Conservation (phyloP, 2,329 filamentous ascomycete genomes). For the Colletotrichum musae region DNA sequence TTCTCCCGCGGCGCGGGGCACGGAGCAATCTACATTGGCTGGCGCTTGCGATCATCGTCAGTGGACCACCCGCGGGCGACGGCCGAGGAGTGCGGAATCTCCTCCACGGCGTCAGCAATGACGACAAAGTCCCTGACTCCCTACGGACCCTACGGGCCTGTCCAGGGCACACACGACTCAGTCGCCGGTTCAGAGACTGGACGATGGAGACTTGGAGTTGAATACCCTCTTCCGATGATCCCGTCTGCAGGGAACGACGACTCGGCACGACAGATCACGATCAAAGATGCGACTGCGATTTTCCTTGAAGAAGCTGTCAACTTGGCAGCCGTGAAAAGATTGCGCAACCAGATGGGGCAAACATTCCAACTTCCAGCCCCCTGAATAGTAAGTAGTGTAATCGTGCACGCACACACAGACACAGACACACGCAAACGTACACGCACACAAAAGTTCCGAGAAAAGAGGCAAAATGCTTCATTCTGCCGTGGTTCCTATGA, state of each 20-base stretch:
- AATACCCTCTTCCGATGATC: conserved; percentile 26
- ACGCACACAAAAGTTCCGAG: conserved; percentile 9
- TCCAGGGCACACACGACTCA: conserved; percentile 26
- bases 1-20: conserved; percentile 17
- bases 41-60: neutral
- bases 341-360: conserved; percentile 18
- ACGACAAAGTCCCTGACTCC: conserved; percentile 6
- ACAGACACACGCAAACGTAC: neutral
- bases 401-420: too few species aligned
- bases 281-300: conserved; percentile 13
- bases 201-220: conserved; percentile 20
- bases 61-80: conserved; percentile 1
- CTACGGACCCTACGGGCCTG: conserved; percentile 1
- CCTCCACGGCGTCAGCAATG: conserved; percentile 10
- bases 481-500: conserved; percentile 38
- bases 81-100: conserved; percentile 26
- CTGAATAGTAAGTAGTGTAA: too few species aligned
- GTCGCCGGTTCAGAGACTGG: neutral
- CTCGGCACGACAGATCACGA: conserved; percentile 20
- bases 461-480: conserved; percentile 31
- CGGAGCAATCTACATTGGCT: neutral
- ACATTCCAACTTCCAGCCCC: conserved; percentile 8
- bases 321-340: conserved; percentile 16
- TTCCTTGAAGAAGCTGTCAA: conserved; percentile 25
- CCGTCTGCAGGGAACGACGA: conserved; percentile 18